Evolutionary conservation across 2,329 filamentous ascomycete species (phyloP).

Genomic region (Metarhizium album): DNA sequence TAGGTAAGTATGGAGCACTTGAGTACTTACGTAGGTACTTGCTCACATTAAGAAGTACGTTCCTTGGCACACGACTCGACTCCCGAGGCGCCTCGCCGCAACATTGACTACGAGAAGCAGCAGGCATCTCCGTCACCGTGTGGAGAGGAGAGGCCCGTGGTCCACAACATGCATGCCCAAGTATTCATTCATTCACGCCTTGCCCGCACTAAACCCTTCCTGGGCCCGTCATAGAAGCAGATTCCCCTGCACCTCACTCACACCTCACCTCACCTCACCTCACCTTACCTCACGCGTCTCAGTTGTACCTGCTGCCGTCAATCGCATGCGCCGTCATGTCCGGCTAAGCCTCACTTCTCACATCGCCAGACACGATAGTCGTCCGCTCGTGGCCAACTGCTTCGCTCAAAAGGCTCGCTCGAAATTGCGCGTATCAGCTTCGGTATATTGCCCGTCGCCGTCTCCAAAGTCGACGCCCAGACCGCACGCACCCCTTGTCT

Average conservation of each 20-base stretch:
- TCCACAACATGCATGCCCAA: not conserved
- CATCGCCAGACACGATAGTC: not conserved
- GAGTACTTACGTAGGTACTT: no score
- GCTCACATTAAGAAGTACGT: no score
- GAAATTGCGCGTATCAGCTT: not conserved
- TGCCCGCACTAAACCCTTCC: conserved; percentile 16
- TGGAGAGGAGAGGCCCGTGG: not conserved
- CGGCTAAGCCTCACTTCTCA: conserved; percentile 3
- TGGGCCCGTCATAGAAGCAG: conserved; percentile 18
- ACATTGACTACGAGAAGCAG: no score
- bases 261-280: no score
- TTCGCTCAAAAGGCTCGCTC: not conserved
- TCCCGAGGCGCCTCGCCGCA: no score
- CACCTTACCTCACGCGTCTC: conserved; percentile 24
- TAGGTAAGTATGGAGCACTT: no score
- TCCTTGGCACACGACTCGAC: no score
- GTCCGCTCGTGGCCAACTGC: not conserved
- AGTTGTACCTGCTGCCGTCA: conserved; percentile 6
- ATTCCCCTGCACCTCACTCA: conserved; percentile 10
- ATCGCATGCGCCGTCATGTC: conserved; percentile 5
- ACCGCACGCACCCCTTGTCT: not conserved
- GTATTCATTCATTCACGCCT: no score
- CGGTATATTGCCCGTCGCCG: not conserved
- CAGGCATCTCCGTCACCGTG: not conserved
- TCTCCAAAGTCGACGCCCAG: not conserved